Conservation (phyloP, 1,284 basidiomycete genomes). For the Ceratobasidium sp. region DNA sequence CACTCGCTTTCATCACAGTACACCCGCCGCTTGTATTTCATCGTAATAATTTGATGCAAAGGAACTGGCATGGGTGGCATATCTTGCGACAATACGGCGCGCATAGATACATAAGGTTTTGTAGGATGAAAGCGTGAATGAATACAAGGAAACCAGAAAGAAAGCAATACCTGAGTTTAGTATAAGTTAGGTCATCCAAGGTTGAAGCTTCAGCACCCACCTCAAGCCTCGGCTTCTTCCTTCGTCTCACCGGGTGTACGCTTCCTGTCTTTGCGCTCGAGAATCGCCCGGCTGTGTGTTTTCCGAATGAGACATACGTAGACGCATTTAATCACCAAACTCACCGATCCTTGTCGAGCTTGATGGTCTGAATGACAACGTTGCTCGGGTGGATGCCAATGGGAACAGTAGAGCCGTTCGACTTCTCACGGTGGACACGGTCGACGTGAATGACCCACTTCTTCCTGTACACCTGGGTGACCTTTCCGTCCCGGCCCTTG, state of each 20-base stretch:
- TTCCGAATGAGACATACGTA: not conserved
- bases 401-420: slow-evolving; percentile 90
- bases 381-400: slow-evolving; percentile 98
- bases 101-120: slow-evolving; percentile 59
- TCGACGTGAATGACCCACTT: slow-evolving; percentile 99
- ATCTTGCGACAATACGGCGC: slow-evolving; percentile 32
- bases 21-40: slow-evolving; percentile 16
- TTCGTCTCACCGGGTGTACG: slow-evolving; percentile 56
- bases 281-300: slow-evolving; percentile 68
- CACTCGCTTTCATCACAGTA: slow-evolving; percentile 3
- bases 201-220: slow-evolving; percentile 53
- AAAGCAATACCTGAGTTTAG: slow-evolving; percentile 31
- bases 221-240: slow-evolving; percentile 69
- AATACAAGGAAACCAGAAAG: slow-evolving; percentile 45
- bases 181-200: slow-evolving; percentile 3
- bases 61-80: slow-evolving; percentile 17
- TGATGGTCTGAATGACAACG: slow-evolving; percentile 91
- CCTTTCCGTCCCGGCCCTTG: slow-evolving; percentile 98
- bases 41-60: slow-evolving; percentile 37
- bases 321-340: slow-evolving; percentile 45
- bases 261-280: slow-evolving; percentile 80
- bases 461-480: slow-evolving; percentile 98
- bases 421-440: slow-evolving; percentile 97
- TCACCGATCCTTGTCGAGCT: slow-evolving; percentile 85
- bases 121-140: slow-evolving; percentile 51